Evolutionary conservation across 1,139 yeast genomes (phyloP), one percentile per base, ranked within the genome.

Genomic region (Saccharomyces hybrid): DNA sequence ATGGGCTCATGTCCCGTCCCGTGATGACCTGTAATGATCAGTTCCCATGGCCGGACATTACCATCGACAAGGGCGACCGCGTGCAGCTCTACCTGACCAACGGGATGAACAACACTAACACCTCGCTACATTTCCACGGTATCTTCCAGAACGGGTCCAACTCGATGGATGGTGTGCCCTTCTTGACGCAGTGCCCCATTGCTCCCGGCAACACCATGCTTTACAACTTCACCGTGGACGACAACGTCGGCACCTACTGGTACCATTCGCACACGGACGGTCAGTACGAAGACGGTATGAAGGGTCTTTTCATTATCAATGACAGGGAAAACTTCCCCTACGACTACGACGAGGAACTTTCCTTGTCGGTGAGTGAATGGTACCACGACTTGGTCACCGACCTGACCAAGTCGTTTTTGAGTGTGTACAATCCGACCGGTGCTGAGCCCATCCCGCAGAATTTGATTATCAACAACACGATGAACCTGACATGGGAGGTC

Each of bases 371-470:
- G 46, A 74, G 85, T 48, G 98, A 91, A 63, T 90, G 96, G 95
- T 91, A 91, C 72, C 96, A 89, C 69, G 76, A 80, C 38, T 72
- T 76, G 52, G 76, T 84, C 48, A 77, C 77, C 49, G 77, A 67
- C 23, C 75, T 90, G 61, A 72, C 78, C 58, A 71, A 77, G 13
- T 62, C 66, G 20, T 90, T 90, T 73, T 68, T 88, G 73, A 80
- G 76, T 60, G 71, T 85, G 59, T 85, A 79, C 73, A 91, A 91
- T 72, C 98, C 98, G 49, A 88, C 96, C 5, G 98, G 98, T 60
- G 96, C 97, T 34, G 98, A 91, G 72, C 98, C 98, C 47, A 82
- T 91, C 62, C 98, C 98, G 2, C 83, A 85, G 64, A 83, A 83
- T 67, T 68, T 86, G 61, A 75, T 89, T 64, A 78, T 89, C 71